Evolutionary conservation across 2,329 filamentous ascomycete species (phyloP), one percentile per base, ranked within the genome.

Genomic region (Orbilia quercus): DNA sequence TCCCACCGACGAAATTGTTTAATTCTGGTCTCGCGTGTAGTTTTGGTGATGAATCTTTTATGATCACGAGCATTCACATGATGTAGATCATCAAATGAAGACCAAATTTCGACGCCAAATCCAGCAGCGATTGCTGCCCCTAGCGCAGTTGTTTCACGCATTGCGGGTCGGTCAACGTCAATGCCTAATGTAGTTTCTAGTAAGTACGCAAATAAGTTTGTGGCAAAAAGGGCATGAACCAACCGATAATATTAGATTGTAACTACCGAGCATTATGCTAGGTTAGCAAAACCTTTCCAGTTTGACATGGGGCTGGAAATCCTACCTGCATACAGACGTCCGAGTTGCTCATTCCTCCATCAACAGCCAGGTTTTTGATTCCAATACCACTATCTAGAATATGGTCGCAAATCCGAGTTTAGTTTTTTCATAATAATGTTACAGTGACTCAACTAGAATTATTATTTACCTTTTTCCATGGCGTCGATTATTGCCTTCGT

Each of bases 401-500:
- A 1, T 44, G 7, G 22, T 23, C 38, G 23, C 12, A 11, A 40
- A 44, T 5, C 18, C 11, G 38, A 16, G 42, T n/a, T 6, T 14
- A 28, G 9, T 51, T 28, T n/a, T 5, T 2, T 31, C 22, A 20
- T 4, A 45, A 45, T 22, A 7, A 5, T 20, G 16, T 20, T 18
- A 20, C 4, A 5, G 25, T 11, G 14, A 47, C 45, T 36, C 12
- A 12, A 25, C 14, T 25, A 3, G 1, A 31, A 40, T 4, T 22
- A 25, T 22, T 38, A 14, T 25, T 31, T 51, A 66, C 69, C 69
- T 77, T 89, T 88, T 79, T 91, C 91, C 92, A 96, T 96, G 75
- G 92, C 91, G 79, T 95, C 89, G 22, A 96, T 86, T 78, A 96
- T 96, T 20, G 92, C 92, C 78, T 92, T 92, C 22, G 91, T 96